phyloP scores from a whole-genome alignment of 2,329 filamentous ascomycete species.

The Pseudocercospora pini-densiflorae region DNA sequence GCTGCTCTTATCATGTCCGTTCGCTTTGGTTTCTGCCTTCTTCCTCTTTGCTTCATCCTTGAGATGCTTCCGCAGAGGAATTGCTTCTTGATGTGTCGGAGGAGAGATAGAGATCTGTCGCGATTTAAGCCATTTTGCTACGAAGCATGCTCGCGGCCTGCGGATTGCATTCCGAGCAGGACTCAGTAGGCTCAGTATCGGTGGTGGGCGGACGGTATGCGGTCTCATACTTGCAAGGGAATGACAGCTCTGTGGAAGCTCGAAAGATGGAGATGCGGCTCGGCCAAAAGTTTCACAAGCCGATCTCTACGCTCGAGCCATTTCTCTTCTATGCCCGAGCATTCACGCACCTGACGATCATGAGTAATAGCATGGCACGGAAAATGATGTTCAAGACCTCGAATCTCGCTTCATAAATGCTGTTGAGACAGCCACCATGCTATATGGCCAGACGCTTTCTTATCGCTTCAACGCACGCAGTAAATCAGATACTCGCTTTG shows the following conservation, averaged over 20 bases:
- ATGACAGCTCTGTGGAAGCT: neutral
- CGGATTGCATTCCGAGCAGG: neutral
- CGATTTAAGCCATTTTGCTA: conserved; percentile 37
- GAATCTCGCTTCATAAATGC: neutral
- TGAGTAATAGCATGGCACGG: too few relatives aligned
- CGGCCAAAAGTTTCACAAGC: neutral
- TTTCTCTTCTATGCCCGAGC: too few relatives aligned
- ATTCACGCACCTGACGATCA: too few relatives aligned
- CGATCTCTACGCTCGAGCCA: neutral
- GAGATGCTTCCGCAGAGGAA: conserved; percentile 46
- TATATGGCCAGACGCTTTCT: neutral
- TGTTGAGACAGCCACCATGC: neutral
- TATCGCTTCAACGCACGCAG: neutral
- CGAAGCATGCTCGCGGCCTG: conserved; percentile 33
- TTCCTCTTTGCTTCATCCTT: conserved; percentile 47
- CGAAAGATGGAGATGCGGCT: neutral
- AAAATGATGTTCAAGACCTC: neutral
- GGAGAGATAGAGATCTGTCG: conserved; percentile 31
- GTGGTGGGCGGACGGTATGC: conserved; percentile 1
- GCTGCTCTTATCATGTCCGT: conserved; percentile 10
- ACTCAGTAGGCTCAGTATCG: neutral
- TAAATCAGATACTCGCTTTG: neutral
- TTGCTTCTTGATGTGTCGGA: conserved; percentile 29
- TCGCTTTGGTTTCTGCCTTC: conserved; percentile 20
- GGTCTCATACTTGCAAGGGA: conserved; percentile 12